Evolutionary conservation across 495 filamentous ascomycete genomes (phyloP).

Genomic region (Hypoxylon fuscum): DNA sequence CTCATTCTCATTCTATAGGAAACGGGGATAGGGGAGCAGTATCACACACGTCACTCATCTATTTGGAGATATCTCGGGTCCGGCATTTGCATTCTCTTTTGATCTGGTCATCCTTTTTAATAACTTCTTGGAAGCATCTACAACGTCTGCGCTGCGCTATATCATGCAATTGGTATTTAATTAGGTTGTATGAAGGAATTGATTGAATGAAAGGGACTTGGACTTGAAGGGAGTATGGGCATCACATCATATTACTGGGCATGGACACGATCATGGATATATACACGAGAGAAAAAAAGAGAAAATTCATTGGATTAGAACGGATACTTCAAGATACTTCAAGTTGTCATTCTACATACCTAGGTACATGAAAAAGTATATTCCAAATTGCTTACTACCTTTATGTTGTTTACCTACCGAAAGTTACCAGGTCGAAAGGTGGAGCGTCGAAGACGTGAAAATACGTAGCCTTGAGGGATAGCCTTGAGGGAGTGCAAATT

Average conservation of each 20-base stretch:
- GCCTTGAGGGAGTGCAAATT: too few relatives aligned
- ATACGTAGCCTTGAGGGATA: too few relatives aligned
- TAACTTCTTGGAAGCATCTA: not conserved
- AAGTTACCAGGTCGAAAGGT: too few relatives aligned
- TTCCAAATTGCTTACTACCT: too few relatives aligned
- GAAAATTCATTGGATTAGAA: not conserved
- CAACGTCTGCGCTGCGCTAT: not conserved
- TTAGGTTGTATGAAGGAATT: not conserved
- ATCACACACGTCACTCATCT: constrained; percentile 28
- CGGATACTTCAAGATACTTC: too few relatives aligned
- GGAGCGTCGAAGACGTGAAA: too few relatives aligned
- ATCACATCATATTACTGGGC: too few relatives aligned
- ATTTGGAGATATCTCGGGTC: constrained; percentile 38
- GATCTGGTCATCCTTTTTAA: not conserved
- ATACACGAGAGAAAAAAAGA: not conserved
- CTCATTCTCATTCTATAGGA: constrained; percentile 1
- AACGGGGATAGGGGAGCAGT: constrained; percentile 8
- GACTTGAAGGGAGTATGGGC: too few relatives aligned
- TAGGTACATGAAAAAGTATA: too few relatives aligned
- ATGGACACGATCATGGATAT: not conserved
- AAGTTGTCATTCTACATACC: too few relatives aligned
- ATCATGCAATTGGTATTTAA: not conserved
- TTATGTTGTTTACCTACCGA: too few relatives aligned
- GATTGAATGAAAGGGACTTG: not conserved
- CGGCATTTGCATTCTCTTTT: constrained; percentile 3